Evolutionary conservation across 2,329 filamentous ascomycete genomes (phyloP).

Genomic region (Ceratocystis huliohia): DNA sequence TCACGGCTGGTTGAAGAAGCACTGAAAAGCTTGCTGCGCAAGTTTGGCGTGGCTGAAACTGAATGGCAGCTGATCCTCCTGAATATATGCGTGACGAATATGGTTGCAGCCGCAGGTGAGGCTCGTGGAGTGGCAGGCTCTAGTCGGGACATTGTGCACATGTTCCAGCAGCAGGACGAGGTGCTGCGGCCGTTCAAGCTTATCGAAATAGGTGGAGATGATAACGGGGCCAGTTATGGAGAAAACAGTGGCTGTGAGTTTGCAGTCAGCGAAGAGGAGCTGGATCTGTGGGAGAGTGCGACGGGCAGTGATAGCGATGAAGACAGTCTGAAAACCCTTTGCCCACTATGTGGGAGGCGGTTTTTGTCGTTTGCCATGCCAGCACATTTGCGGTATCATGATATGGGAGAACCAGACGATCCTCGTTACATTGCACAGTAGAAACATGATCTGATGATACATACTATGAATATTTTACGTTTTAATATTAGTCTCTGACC

Average conservation of each 20-base stretch:
- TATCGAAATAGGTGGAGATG: conserved; percentile 26
- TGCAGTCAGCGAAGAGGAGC: conserved; percentile 26
- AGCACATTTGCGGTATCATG: conserved; percentile 44
- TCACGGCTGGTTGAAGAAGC: conserved; percentile 57
- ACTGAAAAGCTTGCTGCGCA: conserved; percentile 59
- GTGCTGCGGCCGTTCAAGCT: conserved; percentile 55
- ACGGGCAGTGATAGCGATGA: conserved; percentile 23
- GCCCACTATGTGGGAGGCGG: conserved; percentile 38
- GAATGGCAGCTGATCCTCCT: conserved; percentile 71
- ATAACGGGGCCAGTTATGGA: conserved; percentile 18
- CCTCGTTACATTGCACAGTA: not conserved
- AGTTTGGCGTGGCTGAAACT: conserved; percentile 54
- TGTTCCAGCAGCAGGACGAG: conserved; percentile 67
- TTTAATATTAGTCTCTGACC: not conserved
- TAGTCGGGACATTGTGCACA: conserved; percentile 66
- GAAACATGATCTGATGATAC: not conserved
- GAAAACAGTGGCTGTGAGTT: conserved; percentile 22
- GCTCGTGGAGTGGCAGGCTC: conserved; percentile 33
- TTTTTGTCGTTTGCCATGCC: conserved; percentile 46
- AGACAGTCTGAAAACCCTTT: conserved; percentile 28
- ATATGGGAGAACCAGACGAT: conserved; percentile 25
- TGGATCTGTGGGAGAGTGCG: conserved; percentile 27
- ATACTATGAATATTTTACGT: not conserved
- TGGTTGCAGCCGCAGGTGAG: conserved; percentile 47
- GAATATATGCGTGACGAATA: conserved; percentile 80